A percentile compares a stretch with the other conserved stretches of the same genome.
Conservation (phyloP, 2,329 filamentous ascomycete genomes). For the Fusarium sp. region DNA sequence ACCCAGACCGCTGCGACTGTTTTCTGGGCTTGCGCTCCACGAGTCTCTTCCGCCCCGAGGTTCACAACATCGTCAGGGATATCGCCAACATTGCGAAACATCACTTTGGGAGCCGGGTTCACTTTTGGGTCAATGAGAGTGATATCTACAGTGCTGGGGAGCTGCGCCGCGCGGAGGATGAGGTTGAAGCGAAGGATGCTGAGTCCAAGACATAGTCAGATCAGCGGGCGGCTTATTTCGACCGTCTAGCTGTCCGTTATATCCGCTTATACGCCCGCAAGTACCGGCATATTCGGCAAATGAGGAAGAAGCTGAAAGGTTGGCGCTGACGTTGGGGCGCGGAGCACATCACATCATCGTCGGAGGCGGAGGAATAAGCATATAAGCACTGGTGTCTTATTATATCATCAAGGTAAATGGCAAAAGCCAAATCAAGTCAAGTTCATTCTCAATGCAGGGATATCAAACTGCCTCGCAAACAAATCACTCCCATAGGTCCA, state of each 20-base stretch:
- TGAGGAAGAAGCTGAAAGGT: not conserved
- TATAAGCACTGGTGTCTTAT: not conserved
- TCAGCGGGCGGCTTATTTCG: not conserved
- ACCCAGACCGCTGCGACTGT: slow-evolving; percentile 4
- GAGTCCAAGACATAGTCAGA: not conserved
- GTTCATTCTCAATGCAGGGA: slow-evolving; percentile 24
- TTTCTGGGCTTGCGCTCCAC: slow-evolving; percentile 15
- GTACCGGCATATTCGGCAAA: not conserved
- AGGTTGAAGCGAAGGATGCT: not conserved
- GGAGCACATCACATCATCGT: not conserved
- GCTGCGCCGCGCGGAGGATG: not conserved
- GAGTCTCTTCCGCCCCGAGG: not conserved
- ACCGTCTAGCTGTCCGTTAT: not conserved
- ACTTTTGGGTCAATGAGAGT: slow-evolving; percentile 6
- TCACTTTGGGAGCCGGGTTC: slow-evolving; percentile 1
- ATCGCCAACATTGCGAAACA: not conserved
- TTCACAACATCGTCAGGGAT: not conserved
- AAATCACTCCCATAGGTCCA: not conserved
- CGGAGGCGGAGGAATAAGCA: slow-evolving; percentile 5
- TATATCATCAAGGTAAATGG: not conserved
- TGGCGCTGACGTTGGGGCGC: slow-evolving; percentile 21
- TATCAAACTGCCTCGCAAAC: not conserved
- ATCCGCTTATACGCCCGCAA: slow-evolving; percentile 3
- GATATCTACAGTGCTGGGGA: not conserved
- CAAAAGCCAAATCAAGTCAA: slow-evolving; percentile 10